Evolutionary conservation across 2,329 filamentous ascomycete genomes (phyloP).

Genomic region (Rachicladosporium sp.): DNA sequence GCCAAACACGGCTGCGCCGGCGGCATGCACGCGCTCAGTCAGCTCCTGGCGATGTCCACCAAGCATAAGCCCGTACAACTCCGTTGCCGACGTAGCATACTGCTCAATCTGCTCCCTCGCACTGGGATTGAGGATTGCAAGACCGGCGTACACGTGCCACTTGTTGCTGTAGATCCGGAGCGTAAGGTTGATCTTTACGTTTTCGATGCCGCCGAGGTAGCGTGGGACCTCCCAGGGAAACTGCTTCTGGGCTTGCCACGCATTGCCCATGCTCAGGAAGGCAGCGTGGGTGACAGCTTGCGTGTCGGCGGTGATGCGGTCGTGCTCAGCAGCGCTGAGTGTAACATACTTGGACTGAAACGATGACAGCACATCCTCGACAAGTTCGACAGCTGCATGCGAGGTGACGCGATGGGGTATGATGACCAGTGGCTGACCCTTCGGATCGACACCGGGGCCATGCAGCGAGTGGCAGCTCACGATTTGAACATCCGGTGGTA

Average conservation of each 20-base stretch:
- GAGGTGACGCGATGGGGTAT: conserved; percentile 79
- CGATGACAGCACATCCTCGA: conserved; percentile 70
- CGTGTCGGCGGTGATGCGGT: conserved; percentile 95
- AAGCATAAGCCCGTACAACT: conserved; percentile 94
- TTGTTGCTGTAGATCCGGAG: conserved; percentile 96
- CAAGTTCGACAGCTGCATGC: conserved; percentile 60
- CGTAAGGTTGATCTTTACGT: conserved; percentile 98
- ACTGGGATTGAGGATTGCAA: conserved; percentile 91
- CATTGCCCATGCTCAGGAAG: conserved; percentile 91
- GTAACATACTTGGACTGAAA: conserved; percentile 78
- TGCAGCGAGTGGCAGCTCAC: conserved; percentile 94
- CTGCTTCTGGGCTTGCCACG: conserved; percentile 88
- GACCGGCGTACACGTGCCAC: conserved; percentile 97
- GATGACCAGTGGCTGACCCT: conserved; percentile 80
- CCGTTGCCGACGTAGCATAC: conserved; percentile 84
- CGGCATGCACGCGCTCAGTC: conserved; percentile 60
- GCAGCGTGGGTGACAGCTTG: conserved; percentile 96
- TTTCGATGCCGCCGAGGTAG: conserved; percentile 94
- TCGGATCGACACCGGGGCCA: conserved; percentile 77
- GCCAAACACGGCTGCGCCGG: conserved; percentile 59
- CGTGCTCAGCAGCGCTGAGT: conserved; percentile 76
- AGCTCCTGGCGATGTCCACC: conserved; percentile 69
- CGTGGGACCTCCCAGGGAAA: conserved; percentile 96
- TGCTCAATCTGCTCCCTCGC: conserved; percentile 87
- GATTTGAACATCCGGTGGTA: conserved; percentile 81